Evolutionary conservation across 768 basidiomycete species (phyloP), one percentile per base, ranked within the genome.

Genomic region (Tricholoma furcatifolium): DNA sequence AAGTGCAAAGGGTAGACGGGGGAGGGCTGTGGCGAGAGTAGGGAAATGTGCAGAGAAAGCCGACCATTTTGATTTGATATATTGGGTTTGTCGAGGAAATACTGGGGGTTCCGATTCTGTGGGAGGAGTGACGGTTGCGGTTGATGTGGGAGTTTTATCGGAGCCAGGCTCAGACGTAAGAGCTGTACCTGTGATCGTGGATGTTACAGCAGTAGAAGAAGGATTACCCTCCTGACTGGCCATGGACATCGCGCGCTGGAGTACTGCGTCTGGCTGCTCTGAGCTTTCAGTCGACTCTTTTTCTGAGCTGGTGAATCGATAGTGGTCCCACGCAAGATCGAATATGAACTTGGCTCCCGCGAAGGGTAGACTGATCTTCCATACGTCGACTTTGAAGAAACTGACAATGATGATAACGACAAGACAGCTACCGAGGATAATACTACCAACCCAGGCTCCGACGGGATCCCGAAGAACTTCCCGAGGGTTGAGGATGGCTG

Each of bases 281-380:
- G 46, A 32, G 23, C 55, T 6, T 11, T 63, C 57, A 43, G 56
- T 60, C 17, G 39, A 6, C 27, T 50, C 27, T 34, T 41, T 18
- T n/a, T 58, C 17, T 8, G 43, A 14, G 9, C 17, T 54, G 32
- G 27, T 43, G 40, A 53, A 75, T 24, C 77, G 74, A 61, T 81
- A 81, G 60, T 79, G 69, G 62, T 86, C 84, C 82, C 83, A 81
- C 47, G 64, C 64, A 23, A 81, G 39, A 64, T 98, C 94, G 41
- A 87, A 83, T 4, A 80, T 39, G 31, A 95, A 75, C 68, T 93
- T 94, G 42, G 82, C 68, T 0, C 77, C 65, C 0, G 92, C 94
- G 43, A 92, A 93, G 0, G 95, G 93, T 14, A 92, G 75, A 4
- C 83, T 88, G 43, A 97, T 88, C 70, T 79, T 83, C 89, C 90